Base-by-base conservation (phyloP, 805 yeast genomes). In the Millerozyma acaciae region DNA sequence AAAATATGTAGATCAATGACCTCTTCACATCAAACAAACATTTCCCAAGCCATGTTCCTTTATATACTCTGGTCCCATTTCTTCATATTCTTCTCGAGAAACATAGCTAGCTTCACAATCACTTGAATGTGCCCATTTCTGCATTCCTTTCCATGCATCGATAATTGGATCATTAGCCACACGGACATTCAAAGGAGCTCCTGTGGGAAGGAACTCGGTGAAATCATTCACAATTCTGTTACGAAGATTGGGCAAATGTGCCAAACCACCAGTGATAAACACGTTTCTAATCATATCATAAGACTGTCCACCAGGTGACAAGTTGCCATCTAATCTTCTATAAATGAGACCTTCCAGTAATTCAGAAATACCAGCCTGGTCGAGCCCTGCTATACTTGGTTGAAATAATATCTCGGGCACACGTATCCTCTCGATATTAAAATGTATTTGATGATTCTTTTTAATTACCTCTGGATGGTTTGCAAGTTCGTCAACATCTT, bases 131-230 rank as follows among this genome's bases (percentile, higher is more conserved):
- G 89, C 65, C 84, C 95, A 85, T 48, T 74, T 73, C 8, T 85
- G 79, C 95, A 93, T 88, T 18, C 98, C 98, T 48, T 69, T 80
- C 97, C 98, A 93, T 1, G 97, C 76, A 56, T 90, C 98, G 19
- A 75, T 50, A 1, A 75, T 45, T 2, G 96, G 90, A 53, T 85
- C 78, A 2, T 57, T 43, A 0, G 96, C 93, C 12, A 60, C 51
- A 35, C 81, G 62, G 1, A 89, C 82, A 4, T 67, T 60, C 21
- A 89, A 59, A 0, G 75, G 71, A 0, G 83, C 62, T 1, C 75
- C 82, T 2, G 69, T 70, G 0, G 97, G 97, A 33, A 93, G 61
- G 39, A 83, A 74, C 6, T 76, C 61, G 9, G 75, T 74, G 39
- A 88, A 75, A 42, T 93, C 98, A 17, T 63, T 62, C 2, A 61